Percentiles rank a stretch among this genome's conserved stretches.
phyloP scores from a whole-genome alignment of 495 filamentous ascomycete species.

The Penicillium canariense region DNA sequence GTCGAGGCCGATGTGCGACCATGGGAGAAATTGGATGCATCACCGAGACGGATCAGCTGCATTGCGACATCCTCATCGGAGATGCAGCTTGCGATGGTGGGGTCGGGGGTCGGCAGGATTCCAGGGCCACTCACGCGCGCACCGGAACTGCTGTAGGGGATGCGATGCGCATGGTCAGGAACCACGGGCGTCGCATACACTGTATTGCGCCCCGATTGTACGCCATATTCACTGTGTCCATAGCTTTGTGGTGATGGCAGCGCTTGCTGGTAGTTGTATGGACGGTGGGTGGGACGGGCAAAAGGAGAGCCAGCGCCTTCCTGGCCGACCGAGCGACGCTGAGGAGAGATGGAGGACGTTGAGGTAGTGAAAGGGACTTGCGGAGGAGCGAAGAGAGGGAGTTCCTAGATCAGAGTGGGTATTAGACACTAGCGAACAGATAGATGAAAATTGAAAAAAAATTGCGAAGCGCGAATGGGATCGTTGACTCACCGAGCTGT shows the following conservation, averaged over 20 bases:
- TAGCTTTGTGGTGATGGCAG: conserved; percentile 79
- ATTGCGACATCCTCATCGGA: conserved; percentile 97
- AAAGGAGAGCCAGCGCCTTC: conserved; percentile 66
- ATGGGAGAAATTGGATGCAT: conserved; percentile 83
- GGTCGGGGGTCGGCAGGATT: conserved; percentile 88
- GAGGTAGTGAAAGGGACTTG: conserved; percentile 87
- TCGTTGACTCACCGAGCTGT: conserved; percentile 78
- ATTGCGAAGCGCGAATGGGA: conserved; percentile 2
- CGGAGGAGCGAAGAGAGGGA: conserved; percentile 90
- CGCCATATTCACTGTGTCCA: conserved; percentile 52
- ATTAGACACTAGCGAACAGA: conserved; percentile 9
- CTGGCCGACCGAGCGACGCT: conserved; percentile 65
- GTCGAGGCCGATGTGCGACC: conserved; percentile 92
- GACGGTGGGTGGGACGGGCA: conserved; percentile 65
- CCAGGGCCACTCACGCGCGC: conserved; percentile 46
- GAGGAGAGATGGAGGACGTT: conserved; percentile 88
- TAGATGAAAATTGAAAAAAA: conserved; percentile 5
- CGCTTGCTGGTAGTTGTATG: conserved; percentile 67
- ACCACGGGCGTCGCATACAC: conserved; percentile 54
- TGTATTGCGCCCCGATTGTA: conserved; percentile 35
- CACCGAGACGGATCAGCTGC: conserved; percentile 92
- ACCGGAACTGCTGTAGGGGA: conserved; percentile 47
- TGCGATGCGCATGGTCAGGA: conserved; percentile 60
- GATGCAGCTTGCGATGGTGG: conserved; percentile 89
- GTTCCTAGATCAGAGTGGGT: conserved; percentile 61